Percentiles rank a stretch among this genome's conserved stretches.
phyloP scores from a whole-genome alignment of 371 early-diverging fungal genomes.

The Ecytonucleospora hepatopenaei region DNA sequence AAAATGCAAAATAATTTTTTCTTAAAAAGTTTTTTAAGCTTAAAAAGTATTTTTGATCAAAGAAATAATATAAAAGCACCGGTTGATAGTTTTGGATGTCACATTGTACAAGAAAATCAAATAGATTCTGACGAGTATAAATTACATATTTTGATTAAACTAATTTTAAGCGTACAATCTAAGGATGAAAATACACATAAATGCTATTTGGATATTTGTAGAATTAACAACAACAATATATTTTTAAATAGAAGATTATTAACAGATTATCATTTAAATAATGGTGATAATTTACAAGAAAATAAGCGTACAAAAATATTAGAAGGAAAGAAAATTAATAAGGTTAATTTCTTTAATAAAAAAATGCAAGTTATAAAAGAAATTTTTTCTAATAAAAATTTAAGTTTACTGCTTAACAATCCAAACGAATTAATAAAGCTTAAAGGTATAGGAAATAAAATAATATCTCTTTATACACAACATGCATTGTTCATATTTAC shows the following conservation, averaged over 20 bases:
- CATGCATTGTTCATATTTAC: slow-evolving; percentile 57
- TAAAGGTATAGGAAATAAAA: slow-evolving; percentile 93
- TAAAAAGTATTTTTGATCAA: too few species aligned
- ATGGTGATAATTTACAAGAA: slow-evolving; percentile 73
- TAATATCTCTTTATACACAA: slow-evolving; percentile 59
- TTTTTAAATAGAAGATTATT: not conserved
- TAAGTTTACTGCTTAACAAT: slow-evolving; percentile 13
- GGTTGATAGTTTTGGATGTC: slow-evolving; percentile 87
- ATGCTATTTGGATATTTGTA: slow-evolving; percentile 18
- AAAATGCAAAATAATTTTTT: too few species aligned
- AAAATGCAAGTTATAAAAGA: too few species aligned
- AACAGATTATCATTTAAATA: slow-evolving; percentile 19
- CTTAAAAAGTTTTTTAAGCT: too few species aligned
- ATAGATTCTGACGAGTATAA: slow-evolving; percentile 55
- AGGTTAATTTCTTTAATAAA: too few species aligned
- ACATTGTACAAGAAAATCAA: slow-evolving; percentile 23
- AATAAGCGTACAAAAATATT: not conserved
- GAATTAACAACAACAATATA: too few species aligned
- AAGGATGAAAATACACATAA: slow-evolving; percentile 65
- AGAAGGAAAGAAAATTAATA: too few species aligned
- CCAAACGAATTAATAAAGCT: slow-evolving; percentile 52
- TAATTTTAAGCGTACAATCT: slow-evolving; percentile 85
- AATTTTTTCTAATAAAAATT: too few species aligned
- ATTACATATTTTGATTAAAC: slow-evolving; percentile 72
- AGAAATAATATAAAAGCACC: slow-evolving; percentile 61